A percentile compares a stretch with the other conserved stretches of the same genome.
These are phyloP conservation scores for Micractinium conductrix DNA, from an alignment of 139 green algal species.

Conservation along the genomic window DNA sequence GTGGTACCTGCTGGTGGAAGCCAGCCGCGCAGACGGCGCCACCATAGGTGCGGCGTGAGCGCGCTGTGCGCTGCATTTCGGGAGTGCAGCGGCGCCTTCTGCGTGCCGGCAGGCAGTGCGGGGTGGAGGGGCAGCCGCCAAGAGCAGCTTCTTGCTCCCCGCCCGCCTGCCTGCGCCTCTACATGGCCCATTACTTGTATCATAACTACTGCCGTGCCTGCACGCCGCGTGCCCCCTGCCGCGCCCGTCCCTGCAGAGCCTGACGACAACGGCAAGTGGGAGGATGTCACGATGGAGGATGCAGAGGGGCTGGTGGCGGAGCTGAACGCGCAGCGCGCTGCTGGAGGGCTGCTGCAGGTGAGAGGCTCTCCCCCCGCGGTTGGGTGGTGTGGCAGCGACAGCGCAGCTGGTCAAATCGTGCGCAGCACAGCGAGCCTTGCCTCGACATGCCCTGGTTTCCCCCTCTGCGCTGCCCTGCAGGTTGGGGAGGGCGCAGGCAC, in stretches of 20 bases:
- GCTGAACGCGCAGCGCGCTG: neutral
- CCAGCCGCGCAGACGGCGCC: neutral
- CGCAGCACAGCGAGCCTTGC: neutral
- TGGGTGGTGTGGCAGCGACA: neutral
- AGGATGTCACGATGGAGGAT: neutral
- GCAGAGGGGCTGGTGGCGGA: constrained; percentile 17
- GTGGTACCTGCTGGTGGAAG: constrained; percentile 32
- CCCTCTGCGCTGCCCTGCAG: neutral
- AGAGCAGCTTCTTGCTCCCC: no score
- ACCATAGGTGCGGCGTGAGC: no score
- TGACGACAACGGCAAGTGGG: no score
- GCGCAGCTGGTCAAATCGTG: no score
- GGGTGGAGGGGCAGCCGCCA: no score
- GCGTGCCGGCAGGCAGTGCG: no score
- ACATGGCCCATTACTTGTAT: no score
- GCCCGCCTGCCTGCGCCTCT: neutral
- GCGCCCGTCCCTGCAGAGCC: no score
- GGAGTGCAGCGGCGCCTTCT: neutral
- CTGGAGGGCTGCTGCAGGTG: constrained; percentile 10
- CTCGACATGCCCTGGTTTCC: neutral
- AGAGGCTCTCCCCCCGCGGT: neutral
- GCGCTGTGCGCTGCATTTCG: neutral
- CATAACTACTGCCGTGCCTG: no score
- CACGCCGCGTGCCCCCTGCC: no score
- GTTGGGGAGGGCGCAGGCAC: neutral